Percentiles rank a stretch among this genome's conserved stretches.
Conservation (phyloP, 345 rosid species). For the Anastatica hierochuntica region DNA sequence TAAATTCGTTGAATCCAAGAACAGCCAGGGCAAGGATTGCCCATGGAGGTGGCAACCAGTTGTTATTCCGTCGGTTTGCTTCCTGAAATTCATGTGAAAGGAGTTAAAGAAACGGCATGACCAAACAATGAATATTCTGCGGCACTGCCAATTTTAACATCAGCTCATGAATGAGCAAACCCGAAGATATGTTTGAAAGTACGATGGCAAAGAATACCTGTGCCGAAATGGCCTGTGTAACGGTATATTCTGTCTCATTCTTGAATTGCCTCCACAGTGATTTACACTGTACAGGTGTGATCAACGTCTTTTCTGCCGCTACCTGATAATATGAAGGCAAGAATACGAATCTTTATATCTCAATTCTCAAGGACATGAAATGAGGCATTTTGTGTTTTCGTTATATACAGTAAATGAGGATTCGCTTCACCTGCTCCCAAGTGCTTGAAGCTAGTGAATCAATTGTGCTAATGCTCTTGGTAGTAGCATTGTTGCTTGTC, state of each 20-base stretch:
- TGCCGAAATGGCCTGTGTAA: conserved; percentile 96
- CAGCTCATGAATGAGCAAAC: neutral
- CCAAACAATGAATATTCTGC: neutral
- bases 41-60: conserved; percentile 99
- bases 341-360: neutral
- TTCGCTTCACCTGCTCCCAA: conserved; percentile 82
- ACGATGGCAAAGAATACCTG: conserved; percentile 39
- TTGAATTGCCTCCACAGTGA: conserved; percentile 96
- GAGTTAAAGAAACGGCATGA: neutral
- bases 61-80: conserved; percentile 86
- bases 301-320: conserved; percentile 62
- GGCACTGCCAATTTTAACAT: neutral
- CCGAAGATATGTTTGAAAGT: too few relatives aligned
- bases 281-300: conserved; percentile 96
- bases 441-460: conserved; percentile 92
- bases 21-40: conserved; percentile 74
- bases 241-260: conserved; percentile 87
- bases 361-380: neutral
- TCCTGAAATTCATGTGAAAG: conserved; percentile 48
- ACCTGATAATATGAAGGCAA: conserved; percentile 39
- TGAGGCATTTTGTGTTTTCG: neutral
- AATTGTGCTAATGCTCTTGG: conserved; percentile 41
- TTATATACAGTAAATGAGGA: neutral
- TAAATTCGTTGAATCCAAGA: conserved; percentile 96
- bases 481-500: conserved; percentile 31